These are phyloP conservation scores for Potentilla sterilis DNA, from an alignment of 306 rosid species.

Conservation along the genomic window DNA sequence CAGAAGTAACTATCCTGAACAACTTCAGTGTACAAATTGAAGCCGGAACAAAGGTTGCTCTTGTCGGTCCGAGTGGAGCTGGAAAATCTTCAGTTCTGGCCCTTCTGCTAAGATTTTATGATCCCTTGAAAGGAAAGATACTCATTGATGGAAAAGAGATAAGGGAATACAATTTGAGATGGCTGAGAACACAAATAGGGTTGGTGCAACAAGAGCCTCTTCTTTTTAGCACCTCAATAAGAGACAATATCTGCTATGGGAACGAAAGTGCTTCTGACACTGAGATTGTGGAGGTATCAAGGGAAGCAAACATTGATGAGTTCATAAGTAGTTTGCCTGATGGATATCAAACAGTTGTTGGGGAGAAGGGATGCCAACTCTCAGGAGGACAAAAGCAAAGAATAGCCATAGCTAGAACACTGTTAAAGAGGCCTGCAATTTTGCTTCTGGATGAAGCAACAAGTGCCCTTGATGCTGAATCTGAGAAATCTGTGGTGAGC, in stretches of 20 bases:
- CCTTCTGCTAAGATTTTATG: slow-evolving; percentile 74
- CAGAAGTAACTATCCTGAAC: slow-evolving; percentile 54
- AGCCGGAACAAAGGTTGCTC: slow-evolving; percentile 67
- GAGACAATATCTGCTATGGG: slow-evolving; percentile 74
- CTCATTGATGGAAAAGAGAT: slow-evolving; percentile 65
- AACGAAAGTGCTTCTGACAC: slow-evolving; percentile 58
- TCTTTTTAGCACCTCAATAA: slow-evolving; percentile 71
- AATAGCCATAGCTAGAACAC: slow-evolving; percentile 81
- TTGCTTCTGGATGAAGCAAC: slow-evolving; percentile 91
- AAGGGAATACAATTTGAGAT: slow-evolving; percentile 66
- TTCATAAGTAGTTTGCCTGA: slow-evolving; percentile 69
- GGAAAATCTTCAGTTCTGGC: slow-evolving; percentile 79
- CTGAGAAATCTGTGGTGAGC: slow-evolving; percentile 61
- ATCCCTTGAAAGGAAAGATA: slow-evolving; percentile 59
- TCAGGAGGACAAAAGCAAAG: slow-evolving; percentile 96
- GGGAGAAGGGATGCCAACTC: slow-evolving; percentile 83
- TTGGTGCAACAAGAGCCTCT: slow-evolving; percentile 88
- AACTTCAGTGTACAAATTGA: slow-evolving; percentile 67
- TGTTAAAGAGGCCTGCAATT: slow-evolving; percentile 69
- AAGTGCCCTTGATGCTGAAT: slow-evolving; percentile 87
- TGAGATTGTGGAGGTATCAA: slow-evolving; percentile 63
- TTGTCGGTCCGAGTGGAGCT: slow-evolving; percentile 85
- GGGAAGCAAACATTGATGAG: slow-evolving; percentile 74
- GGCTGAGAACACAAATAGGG: slow-evolving; percentile 74
- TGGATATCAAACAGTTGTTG: slow-evolving; percentile 72